Evolutionary conservation across 1,284 basidiomycete genomes (phyloP), one percentile per base, ranked within the genome.

Genomic region (Trichosporon faecale): DNA sequence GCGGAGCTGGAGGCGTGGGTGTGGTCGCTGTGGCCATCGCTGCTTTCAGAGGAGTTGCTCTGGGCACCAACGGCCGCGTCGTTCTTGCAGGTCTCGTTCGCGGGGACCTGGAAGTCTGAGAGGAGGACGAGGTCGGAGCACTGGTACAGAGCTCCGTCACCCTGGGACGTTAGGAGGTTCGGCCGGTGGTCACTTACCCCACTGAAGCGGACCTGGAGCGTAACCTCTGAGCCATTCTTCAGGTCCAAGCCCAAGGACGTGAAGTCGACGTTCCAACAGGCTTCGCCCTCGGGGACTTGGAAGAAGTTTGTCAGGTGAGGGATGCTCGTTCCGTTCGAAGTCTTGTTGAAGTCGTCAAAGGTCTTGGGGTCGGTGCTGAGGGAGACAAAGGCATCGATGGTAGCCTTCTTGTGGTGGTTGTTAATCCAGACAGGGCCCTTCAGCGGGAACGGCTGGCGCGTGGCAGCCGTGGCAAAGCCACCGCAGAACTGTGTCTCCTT

Each of bases 51-150:
- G 49, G 49, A 9, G 11, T 21, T 52, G 21, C 23, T 23, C 21
- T 21, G 23, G 11, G 49, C 49, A 11, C 49, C 49, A 8, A 21
- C 49, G 6, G 75, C 66, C 16, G 73, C 73, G 64, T 75, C 69
- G 57, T 70, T 68, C 0, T 73, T 67, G 79, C 88, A 89, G 4
- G 85, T 84, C n/a, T 82, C 80, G 74, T 84, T 85, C 68, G 82
- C 76, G 3, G 86, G 84, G 23, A 82, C 83, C 11, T 82, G 85
- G 73, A 85, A 85, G 75, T 82, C 85, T 65, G 84, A 86, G 55
- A 87, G 85, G 33, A 93, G 84, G 7, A 89, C 88, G 66, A 93
- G 80, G 81, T 93, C 91, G 61, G 91, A 86, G 77, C 91, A 92
- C 88, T 92, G 90, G 83, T 85, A 91, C 9, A 92, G 85, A 63